Conservation (phyloP, 768 basidiomycete species). For the Tephrocybe sp. region DNA sequence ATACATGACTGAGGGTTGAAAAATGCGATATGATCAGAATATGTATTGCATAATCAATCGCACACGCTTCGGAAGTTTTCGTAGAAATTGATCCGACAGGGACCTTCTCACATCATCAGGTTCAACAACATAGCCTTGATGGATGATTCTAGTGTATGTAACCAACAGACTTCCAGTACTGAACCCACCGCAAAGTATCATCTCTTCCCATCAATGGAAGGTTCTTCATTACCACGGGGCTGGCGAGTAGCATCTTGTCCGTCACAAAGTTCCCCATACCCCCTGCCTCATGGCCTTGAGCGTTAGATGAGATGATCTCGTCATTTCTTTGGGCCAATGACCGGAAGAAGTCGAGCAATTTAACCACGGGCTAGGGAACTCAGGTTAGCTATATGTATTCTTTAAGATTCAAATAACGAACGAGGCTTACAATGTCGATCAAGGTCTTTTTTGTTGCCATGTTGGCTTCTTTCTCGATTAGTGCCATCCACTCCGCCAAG, state of each 20-base stretch:
- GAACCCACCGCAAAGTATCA: slow-evolving; percentile 1
- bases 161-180: neutral
- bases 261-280: neutral
- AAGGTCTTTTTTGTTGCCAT: slow-evolving; percentile 10
- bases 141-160: neutral
- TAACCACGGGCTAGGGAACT: slow-evolving; percentile 10
- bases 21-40: no score
- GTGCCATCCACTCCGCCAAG: slow-evolving; percentile 19
- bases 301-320: neutral
- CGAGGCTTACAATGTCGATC: slow-evolving; percentile 10
- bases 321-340: neutral
- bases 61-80: no score
- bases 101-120: no score
- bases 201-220: neutral
- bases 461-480: slow-evolving; percentile 11
- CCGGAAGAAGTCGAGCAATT: slow-evolving; percentile 14
- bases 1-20: no score
- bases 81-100: no score
- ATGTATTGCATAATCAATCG: no score
- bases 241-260: neutral
- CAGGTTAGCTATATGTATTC: neutral
- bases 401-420: no score
- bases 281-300: neutral
- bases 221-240: neutral
- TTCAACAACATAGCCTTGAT: no score